phyloP scores from a whole-genome alignment of 2,329 filamentous ascomycete species.

The Pyrenochaeta sp. region DNA sequence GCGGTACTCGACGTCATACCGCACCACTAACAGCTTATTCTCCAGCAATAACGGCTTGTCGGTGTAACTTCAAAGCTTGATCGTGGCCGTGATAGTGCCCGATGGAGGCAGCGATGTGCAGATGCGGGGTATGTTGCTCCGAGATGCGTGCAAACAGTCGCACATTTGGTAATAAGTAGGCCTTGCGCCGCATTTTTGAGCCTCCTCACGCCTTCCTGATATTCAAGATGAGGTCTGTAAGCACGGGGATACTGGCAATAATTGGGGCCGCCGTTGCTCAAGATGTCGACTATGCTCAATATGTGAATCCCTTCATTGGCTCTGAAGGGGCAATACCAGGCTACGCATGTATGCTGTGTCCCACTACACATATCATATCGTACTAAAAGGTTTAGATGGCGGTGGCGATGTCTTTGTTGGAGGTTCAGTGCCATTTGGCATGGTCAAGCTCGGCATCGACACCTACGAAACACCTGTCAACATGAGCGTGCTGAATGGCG shows the following conservation, averaged over 20 bases:
- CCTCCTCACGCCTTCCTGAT: background rate
- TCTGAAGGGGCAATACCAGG: slow-evolving; percentile 56
- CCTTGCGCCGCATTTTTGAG: background rate
- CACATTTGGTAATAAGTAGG: background rate
- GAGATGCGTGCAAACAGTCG: slow-evolving; percentile 1
- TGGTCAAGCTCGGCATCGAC: slow-evolving; percentile 53
- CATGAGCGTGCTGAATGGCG: slow-evolving; percentile 50
- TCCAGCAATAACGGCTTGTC: slow-evolving; percentile 4
- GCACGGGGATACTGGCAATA: background rate
- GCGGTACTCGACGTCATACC: background rate
- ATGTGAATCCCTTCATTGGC: slow-evolving; percentile 58
- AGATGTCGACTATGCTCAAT: slow-evolving; percentile 42
- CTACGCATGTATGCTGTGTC: slow-evolving; percentile 36
- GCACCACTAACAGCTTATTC: background rate
- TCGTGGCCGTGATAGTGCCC: slow-evolving; percentile 2
- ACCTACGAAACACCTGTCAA: slow-evolving; percentile 48
- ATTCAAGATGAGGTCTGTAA: background rate
- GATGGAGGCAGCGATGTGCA: slow-evolving; percentile 10
- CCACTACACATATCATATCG: background rate
- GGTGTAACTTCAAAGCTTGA: slow-evolving; percentile 34
- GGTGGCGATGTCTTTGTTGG: slow-evolving; percentile 53
- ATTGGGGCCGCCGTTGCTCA: slow-evolving; percentile 14
- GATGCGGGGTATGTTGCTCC: slow-evolving; percentile 23
- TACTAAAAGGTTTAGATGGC: slow-evolving; percentile 37
- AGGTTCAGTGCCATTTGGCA: slow-evolving; percentile 48